phyloP scores from a whole-genome alignment of 2,329 filamentous ascomycete genomes.

The Colletotrichum lupini region DNA sequence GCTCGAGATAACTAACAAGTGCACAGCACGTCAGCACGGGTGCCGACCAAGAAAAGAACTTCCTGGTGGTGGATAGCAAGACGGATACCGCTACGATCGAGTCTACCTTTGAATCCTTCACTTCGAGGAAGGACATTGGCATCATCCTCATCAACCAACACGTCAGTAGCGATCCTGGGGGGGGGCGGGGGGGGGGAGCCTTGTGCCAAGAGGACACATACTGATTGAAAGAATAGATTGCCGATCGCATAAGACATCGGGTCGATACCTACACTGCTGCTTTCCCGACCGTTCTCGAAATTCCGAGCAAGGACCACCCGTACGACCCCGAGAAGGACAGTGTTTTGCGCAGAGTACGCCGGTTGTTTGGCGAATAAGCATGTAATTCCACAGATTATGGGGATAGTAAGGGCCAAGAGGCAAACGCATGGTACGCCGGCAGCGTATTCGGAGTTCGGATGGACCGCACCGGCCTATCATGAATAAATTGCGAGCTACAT shows the following conservation, averaged over 20 bases:
- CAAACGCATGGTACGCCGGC: neutral
- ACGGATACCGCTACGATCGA: conserved; percentile 91
- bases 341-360: conserved; percentile 85
- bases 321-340: conserved; percentile 99
- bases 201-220: neutral
- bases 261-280: conserved; percentile 94
- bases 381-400: neutral
- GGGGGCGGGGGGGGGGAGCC: neutral
- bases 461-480: conserved; percentile 5
- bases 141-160: conserved; percentile 98
- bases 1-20: conserved; percentile 17
- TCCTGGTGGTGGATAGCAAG: conserved; percentile 94
- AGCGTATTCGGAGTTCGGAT: neutral
- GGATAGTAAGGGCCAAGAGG: neutral
- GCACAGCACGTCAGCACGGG: conserved; percentile 87
- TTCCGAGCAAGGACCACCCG: conserved; percentile 98
- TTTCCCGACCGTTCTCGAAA: conserved; percentile 96
- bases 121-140: conserved; percentile 92
- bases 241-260: conserved; percentile 89
- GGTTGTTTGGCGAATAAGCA: conserved; percentile 74
- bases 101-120: conserved; percentile 89
- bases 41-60: conserved; percentile 95
- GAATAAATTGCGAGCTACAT: conserved; percentile 26
- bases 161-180: conserved; percentile 61
- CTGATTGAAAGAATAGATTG: conserved; percentile 70